These are phyloP conservation scores for Helianthus annuus DNA, from an alignment of 129 eudicot species.

Conservation along the genomic window DNA sequence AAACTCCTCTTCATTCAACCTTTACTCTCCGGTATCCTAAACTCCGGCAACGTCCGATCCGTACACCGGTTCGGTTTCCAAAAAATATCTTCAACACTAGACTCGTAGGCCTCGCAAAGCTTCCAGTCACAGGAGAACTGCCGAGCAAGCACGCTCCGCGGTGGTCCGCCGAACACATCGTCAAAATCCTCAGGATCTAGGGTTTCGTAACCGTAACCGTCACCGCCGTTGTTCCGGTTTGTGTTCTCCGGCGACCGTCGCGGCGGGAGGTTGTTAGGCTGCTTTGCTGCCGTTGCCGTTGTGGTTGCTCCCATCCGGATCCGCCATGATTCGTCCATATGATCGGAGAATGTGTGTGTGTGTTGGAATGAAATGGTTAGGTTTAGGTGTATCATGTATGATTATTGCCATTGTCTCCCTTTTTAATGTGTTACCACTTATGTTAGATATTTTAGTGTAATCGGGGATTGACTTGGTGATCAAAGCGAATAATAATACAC, in stretches of 20 bases:
- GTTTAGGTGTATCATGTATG: background rate
- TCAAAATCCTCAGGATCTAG: slow-evolving; percentile 57
- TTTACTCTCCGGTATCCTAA: slow-evolving; percentile 53
- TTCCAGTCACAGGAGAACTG: slow-evolving; percentile 43
- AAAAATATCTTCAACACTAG: slow-evolving; percentile 58
- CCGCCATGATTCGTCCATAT: slow-evolving; percentile 82
- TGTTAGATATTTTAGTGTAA: no score
- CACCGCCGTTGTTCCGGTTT: slow-evolving; percentile 22
- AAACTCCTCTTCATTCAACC: slow-evolving; percentile 46
- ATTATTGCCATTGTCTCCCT: no score
- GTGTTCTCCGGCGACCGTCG: slow-evolving; percentile 50
- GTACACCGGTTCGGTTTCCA: slow-evolving; percentile 17
- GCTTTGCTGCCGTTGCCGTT: no score
- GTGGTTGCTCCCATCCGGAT: slow-evolving; percentile 55
- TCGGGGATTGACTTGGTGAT: no score
- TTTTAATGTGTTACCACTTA: no score
- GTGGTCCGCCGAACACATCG: slow-evolving; percentile 91
- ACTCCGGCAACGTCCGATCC: slow-evolving; percentile 73
- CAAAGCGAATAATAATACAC: no score
- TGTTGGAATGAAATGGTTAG: background rate
- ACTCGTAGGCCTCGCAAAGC: slow-evolving; percentile 21
- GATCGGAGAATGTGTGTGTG: background rate
- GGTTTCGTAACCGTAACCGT: background rate
- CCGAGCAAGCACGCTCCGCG: slow-evolving; percentile 58
- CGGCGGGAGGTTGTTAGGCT: slow-evolving; percentile 29